phyloP scores from a whole-genome alignment of 768 basidiomycete genomes.

The Boletus reticuloceps region DNA sequence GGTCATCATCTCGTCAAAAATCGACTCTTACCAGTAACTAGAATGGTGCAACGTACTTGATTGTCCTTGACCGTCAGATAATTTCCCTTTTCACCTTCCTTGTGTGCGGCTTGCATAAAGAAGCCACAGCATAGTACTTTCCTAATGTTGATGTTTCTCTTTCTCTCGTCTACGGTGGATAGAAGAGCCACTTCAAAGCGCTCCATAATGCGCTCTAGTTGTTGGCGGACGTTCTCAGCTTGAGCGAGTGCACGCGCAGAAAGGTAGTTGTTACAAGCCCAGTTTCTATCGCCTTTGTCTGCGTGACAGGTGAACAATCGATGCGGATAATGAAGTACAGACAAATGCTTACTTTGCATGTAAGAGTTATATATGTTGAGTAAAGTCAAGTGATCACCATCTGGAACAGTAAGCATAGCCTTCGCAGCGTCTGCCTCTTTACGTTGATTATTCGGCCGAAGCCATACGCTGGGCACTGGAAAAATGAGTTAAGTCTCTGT shows the following conservation, averaged over 20 bases:
- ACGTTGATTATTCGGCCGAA: conserved; percentile 83
- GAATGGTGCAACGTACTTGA: conserved; percentile 50
- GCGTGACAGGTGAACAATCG: not conserved
- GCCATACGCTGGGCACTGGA: conserved; percentile 86
- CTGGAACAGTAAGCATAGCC: conserved; percentile 82
- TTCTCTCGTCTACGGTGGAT: conserved; percentile 63
- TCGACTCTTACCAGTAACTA: not conserved
- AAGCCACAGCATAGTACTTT: conserved; percentile 88
- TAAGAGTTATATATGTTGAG: conserved; percentile 97
- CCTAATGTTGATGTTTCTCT: conserved; percentile 71
- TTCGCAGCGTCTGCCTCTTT: conserved; percentile 94
- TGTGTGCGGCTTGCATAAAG: conserved; percentile 98
- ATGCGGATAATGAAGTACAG: not conserved
- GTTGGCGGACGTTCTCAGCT: conserved; percentile 90
- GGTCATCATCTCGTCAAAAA: not conserved
- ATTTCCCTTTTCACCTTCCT: conserved; percentile 84
- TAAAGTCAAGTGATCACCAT: conserved; percentile 92
- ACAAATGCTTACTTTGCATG: conserved; percentile 58
- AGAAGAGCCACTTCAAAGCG: conserved; percentile 78
- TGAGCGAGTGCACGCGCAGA: conserved; percentile 79
- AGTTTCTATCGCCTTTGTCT: conserved; percentile 79
- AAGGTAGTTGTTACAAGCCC: conserved; percentile 91
- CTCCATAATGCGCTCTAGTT: conserved; percentile 91
- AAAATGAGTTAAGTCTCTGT: not conserved
- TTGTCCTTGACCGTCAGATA: conserved; percentile 96